Conservation (phyloP, 805 yeast genomes). For the Candida easanensis region DNA sequence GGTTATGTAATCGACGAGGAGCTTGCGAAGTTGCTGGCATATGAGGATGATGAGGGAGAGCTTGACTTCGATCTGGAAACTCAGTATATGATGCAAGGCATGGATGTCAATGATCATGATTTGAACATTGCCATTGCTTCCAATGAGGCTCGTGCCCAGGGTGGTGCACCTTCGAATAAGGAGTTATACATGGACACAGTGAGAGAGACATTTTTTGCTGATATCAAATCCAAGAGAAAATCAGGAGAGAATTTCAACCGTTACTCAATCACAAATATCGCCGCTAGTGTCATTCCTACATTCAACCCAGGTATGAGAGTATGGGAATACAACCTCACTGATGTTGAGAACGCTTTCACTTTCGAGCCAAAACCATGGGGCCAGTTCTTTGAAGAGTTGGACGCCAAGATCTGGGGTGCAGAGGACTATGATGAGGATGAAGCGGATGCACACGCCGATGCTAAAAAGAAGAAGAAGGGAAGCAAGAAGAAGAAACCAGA, state of each 20-base stretch:
- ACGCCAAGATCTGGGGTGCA: slow-evolving; percentile 29
- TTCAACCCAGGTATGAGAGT: slow-evolving; percentile 80
- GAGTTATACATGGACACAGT: slow-evolving; percentile 59
- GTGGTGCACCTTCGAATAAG: slow-evolving; percentile 69
- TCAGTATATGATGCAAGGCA: slow-evolving; percentile 18
- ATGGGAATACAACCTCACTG: slow-evolving; percentile 82
- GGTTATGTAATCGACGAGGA: slow-evolving; percentile 31
- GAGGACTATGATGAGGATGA: slow-evolving; percentile 20
- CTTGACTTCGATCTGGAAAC: slow-evolving; percentile 28
- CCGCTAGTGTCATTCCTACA: slow-evolving; percentile 78
- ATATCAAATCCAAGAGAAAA: slow-evolving; percentile 23
- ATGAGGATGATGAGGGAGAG: slow-evolving; percentile 6
- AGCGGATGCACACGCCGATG: slow-evolving; percentile 9
- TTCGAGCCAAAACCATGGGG: slow-evolving; percentile 51
- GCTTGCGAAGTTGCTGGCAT: slow-evolving; percentile 7
- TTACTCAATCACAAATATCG: slow-evolving; percentile 66
- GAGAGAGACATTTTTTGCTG: slow-evolving; percentile 51
- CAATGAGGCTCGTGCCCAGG: slow-evolving; percentile 39
- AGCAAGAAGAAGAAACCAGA: slow-evolving; percentile 40
- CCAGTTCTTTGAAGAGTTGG: slow-evolving; percentile 49
- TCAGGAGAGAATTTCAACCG: slow-evolving; percentile 47
- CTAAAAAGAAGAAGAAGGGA: slow-evolving; percentile 15
- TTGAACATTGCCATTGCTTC: slow-evolving; percentile 32
- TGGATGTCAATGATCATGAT: slow-evolving; percentile 20
- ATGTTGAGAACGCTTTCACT: slow-evolving; percentile 30